Evolutionary conservation across 2,329 filamentous ascomycete species (phyloP), one percentile per base, ranked within the genome.

Genomic region (Neurospora sp.): DNA sequence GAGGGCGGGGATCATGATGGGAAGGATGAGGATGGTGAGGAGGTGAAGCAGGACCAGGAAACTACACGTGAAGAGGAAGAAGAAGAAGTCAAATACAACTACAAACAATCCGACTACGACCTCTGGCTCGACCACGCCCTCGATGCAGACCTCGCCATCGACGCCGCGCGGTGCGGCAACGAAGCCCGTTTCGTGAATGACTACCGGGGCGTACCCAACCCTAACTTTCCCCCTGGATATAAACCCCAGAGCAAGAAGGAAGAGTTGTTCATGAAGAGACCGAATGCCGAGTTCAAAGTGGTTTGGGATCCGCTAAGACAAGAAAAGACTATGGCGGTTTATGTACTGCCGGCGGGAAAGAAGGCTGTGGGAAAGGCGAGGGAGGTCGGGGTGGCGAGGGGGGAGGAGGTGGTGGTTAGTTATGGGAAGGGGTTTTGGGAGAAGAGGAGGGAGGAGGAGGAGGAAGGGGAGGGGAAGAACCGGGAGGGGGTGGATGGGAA

Each of bases 391-490:
- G 84, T 90, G 38, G 82, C 76, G 67, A 88, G 86, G 78, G 88
- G 88, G 1, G 84, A 89, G 71, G 89, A 91, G 81, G 86, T 91
- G 68, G 76, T 90, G 68, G 86, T 91, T 13, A 90, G 86, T 73
- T 90, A 91, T 75, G 89, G 88, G 6, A 90, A 88, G 77, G 89
- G 89, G 0, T 90, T 91, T 73, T 91, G 89, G 87, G 81, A 81
- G 23, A 82, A 81, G 76, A 83, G 80, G 78, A 83, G 78, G 74
- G 80, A 78, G 70, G 80, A 79, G 72, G 73, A 75, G 33, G 46
- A 2, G 19, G 68, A 58, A 33, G 33, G 33, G 33, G 33, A 33
- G 33, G 33, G 33, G n/a, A 33, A 33, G 28, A 38, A 38, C 36
- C 7, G 42, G 9, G 17, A 10, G 40, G 15, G 10, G 17, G 9